Base-by-base conservation (phyloP, 2,329 filamentous ascomycete genomes). In the Talaromyces sp. region DNA sequence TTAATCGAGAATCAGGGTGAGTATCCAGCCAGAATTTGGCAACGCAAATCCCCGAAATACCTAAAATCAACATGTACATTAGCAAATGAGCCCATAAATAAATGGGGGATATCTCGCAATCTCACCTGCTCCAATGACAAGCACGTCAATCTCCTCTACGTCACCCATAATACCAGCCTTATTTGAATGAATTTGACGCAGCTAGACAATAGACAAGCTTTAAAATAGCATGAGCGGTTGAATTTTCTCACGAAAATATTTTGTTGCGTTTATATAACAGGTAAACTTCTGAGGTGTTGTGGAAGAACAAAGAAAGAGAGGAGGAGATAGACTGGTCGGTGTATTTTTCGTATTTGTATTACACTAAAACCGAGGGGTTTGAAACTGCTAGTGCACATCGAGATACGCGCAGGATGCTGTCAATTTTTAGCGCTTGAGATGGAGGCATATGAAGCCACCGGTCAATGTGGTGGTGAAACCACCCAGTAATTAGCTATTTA, bases 11-110 rank as follows among this genome's bases (percentile, higher is more conserved):
- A 54, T 19, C 17, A n/a, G 17, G 19, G 17, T 58, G 49, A 17
- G 57, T 58, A 14, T 58, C 57, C 11, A 58, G 50, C 57, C 57
- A 58, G 17, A 54, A 54, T 58, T 58, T 58, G 50, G 57, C 50
- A 9, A 35, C 50, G 14, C 7, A 54, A 21, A 58, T 58, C 5
- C 57, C 57, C 35, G 57, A 58, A 26, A 58, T 58, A 49, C 57
- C 57, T 58, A 8, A 5, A 17, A 38, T 43, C 31, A 17, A 53
- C 43, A 58, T 53, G 32, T 43, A 6, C 24, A 53, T 58, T 27
- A 53, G 49, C 56, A 53, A 24, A 58, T 43, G 31, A 38, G 26
- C 17, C 24, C 32, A 38, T 3, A 38, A 19, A 51, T 41, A 52
- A 53, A 27, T 27, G 14, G 21, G 14, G 3, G 54, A 56, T 56